Base-by-base conservation (phyloP, 83 land plant genomes). In the Isoetes engelmannii region DNA sequence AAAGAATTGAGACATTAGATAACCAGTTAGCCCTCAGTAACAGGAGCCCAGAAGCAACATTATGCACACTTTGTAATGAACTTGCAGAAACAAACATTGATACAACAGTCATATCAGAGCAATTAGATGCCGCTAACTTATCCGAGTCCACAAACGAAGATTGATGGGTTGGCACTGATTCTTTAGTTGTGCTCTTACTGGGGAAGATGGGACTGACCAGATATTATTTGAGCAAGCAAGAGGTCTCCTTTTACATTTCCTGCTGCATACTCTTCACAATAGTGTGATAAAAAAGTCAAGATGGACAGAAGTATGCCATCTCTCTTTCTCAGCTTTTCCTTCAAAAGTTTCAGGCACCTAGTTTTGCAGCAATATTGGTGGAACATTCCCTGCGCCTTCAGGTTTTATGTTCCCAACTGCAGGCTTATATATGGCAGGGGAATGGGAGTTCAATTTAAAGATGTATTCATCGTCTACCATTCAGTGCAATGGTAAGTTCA, bases 341-440 rank as follows among this genome's bases (percentile, higher is more conserved):
- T 50, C 3, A 61, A 42, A 18, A 47, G 46, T 79, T 69, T 74
- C 81, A 59, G 41, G 78, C 64, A 56, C 69, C 77, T 17, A 85
- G 90, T 20, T 86, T 90, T 80, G 84, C 97, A 41, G 84, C 89
- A 10, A 82, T 71, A 46, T 41, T 90, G 47, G 86, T 94, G 99
- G 99, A 94, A 77, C 99, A 94, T 76, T 90, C 92, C 46, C 48
- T 94, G 3, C 84, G 87, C 20, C 45, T 88, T 45, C 90, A 88
- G 69, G 99, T 90, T 59, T 84, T 88, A 69, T 88, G 90, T 76
- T 88, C 99, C 45, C 85, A 94, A 68, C 88, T 88, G 17, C 86
- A 75, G 74, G 92, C 93, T 75, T 96, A 97, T 42, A 94, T 94
- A 97, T 90, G 99, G 99, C 79, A 86, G 4, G 81, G 72, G 58